A percentile compares a stretch with the other conserved stretches of the same genome.
Evolutionary conservation across 768 basidiomycete genomes (phyloP).

Genomic region (Suillus variegatus): DNA sequence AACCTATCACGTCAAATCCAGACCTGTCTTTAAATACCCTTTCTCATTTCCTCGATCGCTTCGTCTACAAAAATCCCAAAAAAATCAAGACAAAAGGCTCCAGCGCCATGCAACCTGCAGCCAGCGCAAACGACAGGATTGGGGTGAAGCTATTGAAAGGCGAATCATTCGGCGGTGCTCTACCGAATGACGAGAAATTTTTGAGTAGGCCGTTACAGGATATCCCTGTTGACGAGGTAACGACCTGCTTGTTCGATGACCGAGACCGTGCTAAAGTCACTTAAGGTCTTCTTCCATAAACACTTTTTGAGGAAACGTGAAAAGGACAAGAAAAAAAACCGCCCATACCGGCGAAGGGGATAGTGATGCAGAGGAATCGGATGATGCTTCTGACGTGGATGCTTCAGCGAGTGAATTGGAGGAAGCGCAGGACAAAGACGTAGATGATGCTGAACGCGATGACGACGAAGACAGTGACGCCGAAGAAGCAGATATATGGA

Average conservation of each 20-base stretch:
- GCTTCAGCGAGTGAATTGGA: constrained; percentile 25
- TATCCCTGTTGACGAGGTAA: constrained; percentile 86
- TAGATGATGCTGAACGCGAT: constrained; percentile 24
- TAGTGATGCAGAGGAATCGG: constrained; percentile 21
- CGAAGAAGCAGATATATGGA: constrained; percentile 84
- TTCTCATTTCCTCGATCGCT: constrained; percentile 93
- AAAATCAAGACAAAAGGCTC: constrained; percentile 69
- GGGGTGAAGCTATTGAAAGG: constrained; percentile 75
- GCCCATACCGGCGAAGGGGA: constrained; percentile 41
- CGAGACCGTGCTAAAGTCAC: constrained; percentile 3
- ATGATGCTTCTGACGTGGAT: constrained; percentile 34
- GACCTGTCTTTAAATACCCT: constrained; percentile 94
- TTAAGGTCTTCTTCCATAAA: constrained; percentile 86
- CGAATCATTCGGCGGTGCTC: constrained; percentile 44
- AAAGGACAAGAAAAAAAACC: constrained; percentile 47
- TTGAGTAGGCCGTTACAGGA: constrained; percentile 67
- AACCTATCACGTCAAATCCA: constrained; percentile 77
- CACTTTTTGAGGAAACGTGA: constrained; percentile 78
- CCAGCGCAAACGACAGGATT: constrained; percentile 56
- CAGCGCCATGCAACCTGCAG: constrained; percentile 95
- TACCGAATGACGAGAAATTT: constrained; percentile 78
- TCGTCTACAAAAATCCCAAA: constrained; percentile 97
- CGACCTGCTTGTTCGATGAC: constrained; percentile 11
- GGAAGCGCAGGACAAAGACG: constrained; percentile 32
- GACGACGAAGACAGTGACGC: constrained; percentile 19